Percentiles rank a stretch among this genome's conserved stretches.
These are phyloP conservation scores for Mycena chlorophos DNA, from an alignment of 768 basidiomycete species.

Conservation along the genomic window DNA sequence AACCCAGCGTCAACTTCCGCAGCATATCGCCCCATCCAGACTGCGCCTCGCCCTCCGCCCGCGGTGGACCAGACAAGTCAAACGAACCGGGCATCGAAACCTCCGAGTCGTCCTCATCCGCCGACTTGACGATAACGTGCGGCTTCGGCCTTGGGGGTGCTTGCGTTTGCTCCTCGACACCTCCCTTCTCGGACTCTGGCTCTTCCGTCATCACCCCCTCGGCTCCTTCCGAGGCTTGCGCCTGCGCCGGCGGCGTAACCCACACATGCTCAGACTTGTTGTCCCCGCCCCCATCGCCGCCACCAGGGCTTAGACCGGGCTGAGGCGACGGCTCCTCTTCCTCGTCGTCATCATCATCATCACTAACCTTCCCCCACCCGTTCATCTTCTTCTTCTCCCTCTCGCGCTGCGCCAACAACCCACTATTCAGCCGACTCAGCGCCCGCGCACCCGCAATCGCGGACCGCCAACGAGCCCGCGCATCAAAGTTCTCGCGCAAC, in stretches of 20 bases:
- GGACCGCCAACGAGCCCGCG: slow-evolving; percentile 68
- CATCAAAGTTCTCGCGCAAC: slow-evolving; percentile 81
- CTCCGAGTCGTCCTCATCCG: slow-evolving; percentile 30
- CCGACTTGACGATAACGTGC: slow-evolving; percentile 12
- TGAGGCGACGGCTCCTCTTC: slow-evolving; percentile 25
- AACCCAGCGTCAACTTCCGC: slow-evolving; percentile 28
- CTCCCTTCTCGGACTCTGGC: slow-evolving; percentile 6
- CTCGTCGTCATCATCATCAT: slow-evolving; percentile 38
- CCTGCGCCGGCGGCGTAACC: slow-evolving; percentile 35
- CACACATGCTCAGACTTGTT: slow-evolving; percentile 44
- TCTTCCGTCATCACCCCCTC: slow-evolving; percentile 14
- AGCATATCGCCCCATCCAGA: slow-evolving; percentile 34
- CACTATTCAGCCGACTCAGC: slow-evolving; percentile 37
- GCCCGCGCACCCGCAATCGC: slow-evolving; percentile 60
- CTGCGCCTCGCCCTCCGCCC: slow-evolving; percentile 3
- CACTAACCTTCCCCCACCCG: slow-evolving; percentile 30
- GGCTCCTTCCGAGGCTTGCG: slow-evolving; percentile 26
- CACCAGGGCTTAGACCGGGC: neutral
- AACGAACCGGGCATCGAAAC: slow-evolving; percentile 57
- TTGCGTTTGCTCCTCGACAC: slow-evolving; percentile 5
- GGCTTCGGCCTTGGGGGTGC: slow-evolving; percentile 26
- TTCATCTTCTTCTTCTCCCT: slow-evolving; percentile 29
- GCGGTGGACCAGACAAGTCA: slow-evolving; percentile 29
- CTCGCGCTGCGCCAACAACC: slow-evolving; percentile 30
- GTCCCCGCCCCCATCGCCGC: slow-evolving; percentile 18